phyloP scores from a whole-genome alignment of 1,284 basidiomycete species.

The Boletus smithii region DNA sequence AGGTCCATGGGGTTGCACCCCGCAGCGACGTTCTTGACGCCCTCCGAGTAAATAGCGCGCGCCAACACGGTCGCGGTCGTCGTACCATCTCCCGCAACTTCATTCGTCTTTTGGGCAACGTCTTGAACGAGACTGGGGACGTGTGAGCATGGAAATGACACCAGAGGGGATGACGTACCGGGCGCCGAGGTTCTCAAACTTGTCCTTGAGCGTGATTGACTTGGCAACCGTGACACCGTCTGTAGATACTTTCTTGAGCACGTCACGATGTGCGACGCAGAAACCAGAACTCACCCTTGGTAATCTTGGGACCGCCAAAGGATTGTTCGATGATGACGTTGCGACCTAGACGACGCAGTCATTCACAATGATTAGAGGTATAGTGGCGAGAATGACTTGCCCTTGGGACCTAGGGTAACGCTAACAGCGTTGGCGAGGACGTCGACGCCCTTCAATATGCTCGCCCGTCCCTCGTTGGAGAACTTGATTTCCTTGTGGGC shows the following conservation, averaged over 20 bases:
- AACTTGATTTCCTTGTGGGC: constrained; percentile 97
- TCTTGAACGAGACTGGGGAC: constrained; percentile 81
- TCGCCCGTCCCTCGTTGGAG: constrained; percentile 91
- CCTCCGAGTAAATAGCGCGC: constrained; percentile 96
- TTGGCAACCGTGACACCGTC: constrained; percentile 99
- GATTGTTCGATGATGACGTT: constrained; percentile 99
- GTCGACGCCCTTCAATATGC: constrained; percentile 95
- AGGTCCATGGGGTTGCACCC: constrained; percentile 99
- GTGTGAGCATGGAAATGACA: constrained; percentile 1
- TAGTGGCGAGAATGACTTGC: constrained; percentile 38
- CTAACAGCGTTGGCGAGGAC: constrained; percentile 93
- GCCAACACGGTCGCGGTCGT: constrained; percentile 97
- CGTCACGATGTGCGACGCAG: not conserved
- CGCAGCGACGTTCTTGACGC: constrained; percentile 98
- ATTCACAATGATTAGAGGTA: not conserved
- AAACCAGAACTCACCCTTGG: constrained; percentile 63
- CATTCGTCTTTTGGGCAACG: constrained; percentile 96
- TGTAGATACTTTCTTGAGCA: constrained; percentile 25
- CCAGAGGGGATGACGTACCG: constrained; percentile 54
- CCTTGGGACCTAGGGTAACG: constrained; percentile 96
- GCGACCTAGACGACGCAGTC: constrained; percentile 56
- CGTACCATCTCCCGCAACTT: constrained; percentile 96
- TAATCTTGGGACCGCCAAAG: constrained; percentile 97
- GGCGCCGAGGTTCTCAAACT: constrained; percentile 98
- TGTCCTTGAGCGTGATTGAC: constrained; percentile 92